Conservation (phyloP, 768 basidiomycete genomes). For the Lepiota brunneoincarnata region DNA sequence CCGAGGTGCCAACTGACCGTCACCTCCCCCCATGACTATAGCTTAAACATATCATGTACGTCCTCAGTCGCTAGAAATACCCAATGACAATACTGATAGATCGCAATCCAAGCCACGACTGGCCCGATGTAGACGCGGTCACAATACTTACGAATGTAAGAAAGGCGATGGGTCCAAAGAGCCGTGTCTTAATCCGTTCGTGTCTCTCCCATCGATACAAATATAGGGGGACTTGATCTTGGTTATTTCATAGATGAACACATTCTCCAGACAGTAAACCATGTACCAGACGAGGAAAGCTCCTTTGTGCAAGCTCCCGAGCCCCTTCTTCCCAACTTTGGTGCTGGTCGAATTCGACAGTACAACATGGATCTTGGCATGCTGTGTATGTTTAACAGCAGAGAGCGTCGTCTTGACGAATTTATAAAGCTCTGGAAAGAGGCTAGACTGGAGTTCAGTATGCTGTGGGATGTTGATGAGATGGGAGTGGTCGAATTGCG, state of each 20-base stretch:
- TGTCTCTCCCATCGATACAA: neutral
- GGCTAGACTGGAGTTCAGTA: slow-evolving; percentile 30
- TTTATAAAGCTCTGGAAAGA: slow-evolving; percentile 33
- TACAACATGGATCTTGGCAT: slow-evolving; percentile 47
- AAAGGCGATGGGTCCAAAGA: slow-evolving; percentile 29
- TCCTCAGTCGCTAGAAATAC: neutral
- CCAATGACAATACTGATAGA: neutral
- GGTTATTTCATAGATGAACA: slow-evolving; percentile 28
- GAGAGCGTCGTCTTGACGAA: slow-evolving; percentile 40
- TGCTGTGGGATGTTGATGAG: slow-evolving; percentile 30
- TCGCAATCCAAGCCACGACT: slow-evolving; percentile 28
- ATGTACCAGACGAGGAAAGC: slow-evolving; percentile 14
- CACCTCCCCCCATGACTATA: slow-evolving; percentile 6
- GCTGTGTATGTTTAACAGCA: slow-evolving; percentile 38
- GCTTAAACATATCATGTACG: slow-evolving; percentile 30
- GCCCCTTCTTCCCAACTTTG: slow-evolving; percentile 47
- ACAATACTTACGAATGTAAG: slow-evolving; percentile 28
- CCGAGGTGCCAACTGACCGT: too few relatives aligned
- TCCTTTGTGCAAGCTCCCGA: slow-evolving; percentile 30
- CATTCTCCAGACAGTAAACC: slow-evolving; percentile 27
- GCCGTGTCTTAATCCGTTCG: slow-evolving; percentile 32
- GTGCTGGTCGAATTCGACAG: slow-evolving; percentile 34
- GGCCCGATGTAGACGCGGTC: slow-evolving; percentile 29
- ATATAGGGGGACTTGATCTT: neutral
- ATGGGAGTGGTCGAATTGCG: slow-evolving; percentile 22